Evolutionary conservation across 1,139 yeast species (phyloP).

Genomic region (Diutina rugosa): DNA sequence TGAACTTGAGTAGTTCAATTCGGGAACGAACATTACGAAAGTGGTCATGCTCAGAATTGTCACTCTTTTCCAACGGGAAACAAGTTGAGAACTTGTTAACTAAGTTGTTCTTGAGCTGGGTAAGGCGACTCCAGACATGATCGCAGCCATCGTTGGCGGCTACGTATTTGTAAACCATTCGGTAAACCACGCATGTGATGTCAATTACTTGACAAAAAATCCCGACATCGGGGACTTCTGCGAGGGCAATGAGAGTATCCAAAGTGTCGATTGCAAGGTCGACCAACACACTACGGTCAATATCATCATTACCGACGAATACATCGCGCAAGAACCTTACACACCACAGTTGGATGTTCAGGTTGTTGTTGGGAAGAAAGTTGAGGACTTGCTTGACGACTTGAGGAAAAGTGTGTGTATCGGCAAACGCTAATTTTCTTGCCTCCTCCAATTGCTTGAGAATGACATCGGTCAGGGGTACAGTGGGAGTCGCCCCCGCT

Average conservation of each 20-base stretch:
- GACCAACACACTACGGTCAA: conserved; percentile 18
- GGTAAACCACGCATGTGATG: conserved; percentile 22
- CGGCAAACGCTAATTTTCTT: conserved; percentile 31
- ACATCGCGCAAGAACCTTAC: conserved; percentile 31
- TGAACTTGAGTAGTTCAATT: conserved; percentile 59
- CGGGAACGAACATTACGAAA: conserved; percentile 41
- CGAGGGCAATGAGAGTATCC: conserved; percentile 18
- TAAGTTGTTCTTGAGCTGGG: conserved; percentile 24
- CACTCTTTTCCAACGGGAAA: conserved; percentile 34
- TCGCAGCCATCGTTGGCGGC: conserved; percentile 31
- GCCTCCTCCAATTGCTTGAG: conserved; percentile 36
- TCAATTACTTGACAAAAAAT: conserved; percentile 22
- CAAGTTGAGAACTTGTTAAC: conserved; percentile 12
- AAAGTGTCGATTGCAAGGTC: conserved; percentile 31
- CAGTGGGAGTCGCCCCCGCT: neutral
- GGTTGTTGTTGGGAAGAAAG: conserved; percentile 21
- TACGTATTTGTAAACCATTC: conserved; percentile 27
- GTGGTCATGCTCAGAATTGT: conserved; percentile 36
- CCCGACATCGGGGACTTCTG: conserved; percentile 16
- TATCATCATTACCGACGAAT: conserved; percentile 18
- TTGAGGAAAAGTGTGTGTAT: conserved; percentile 35
- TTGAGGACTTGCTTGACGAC: conserved; percentile 39
- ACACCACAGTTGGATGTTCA: conserved; percentile 32
- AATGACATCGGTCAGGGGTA: neutral
- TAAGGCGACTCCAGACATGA: conserved; percentile 29